Percentiles rank a stretch among this genome's conserved stretches.
Conservation (phyloP, 306 rosid species). For the Albizia julibrissin region DNA sequence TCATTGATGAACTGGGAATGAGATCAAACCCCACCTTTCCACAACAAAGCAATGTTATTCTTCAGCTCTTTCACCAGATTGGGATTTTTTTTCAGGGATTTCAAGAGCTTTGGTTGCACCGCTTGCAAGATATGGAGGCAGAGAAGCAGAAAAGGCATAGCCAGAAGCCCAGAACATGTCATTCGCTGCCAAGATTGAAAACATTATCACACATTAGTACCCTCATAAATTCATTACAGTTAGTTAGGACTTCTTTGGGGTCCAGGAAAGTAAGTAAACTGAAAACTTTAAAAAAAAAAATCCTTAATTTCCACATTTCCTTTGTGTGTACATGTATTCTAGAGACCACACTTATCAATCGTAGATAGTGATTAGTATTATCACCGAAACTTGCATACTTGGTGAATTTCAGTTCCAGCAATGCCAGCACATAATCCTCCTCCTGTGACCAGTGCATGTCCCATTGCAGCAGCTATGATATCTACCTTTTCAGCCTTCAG, state of each 20-base stretch:
- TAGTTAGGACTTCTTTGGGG: not conserved
- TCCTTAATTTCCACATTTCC: not conserved
- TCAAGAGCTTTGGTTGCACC: constrained; percentile 90
- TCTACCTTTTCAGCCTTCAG: constrained; percentile 85
- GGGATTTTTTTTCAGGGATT: constrained; percentile 83
- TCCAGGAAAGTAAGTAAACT: not conserved
- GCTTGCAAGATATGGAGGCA: constrained; percentile 95
- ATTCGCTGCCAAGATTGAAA: constrained; percentile 61
- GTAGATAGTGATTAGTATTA: not conserved
- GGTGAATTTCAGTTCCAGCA: constrained; percentile 90
- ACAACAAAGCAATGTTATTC: constrained; percentile 53
- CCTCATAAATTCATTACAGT: not conserved
- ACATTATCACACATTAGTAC: not conserved
- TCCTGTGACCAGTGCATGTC: constrained; percentile 94
- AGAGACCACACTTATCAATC: not conserved
- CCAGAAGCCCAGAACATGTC: constrained; percentile 97
- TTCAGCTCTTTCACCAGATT: constrained; percentile 68
- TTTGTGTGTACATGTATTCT: not conserved
- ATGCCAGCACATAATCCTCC: constrained; percentile 99
- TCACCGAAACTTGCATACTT: constrained; percentile 50
- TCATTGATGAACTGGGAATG: not conserved
- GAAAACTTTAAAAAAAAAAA: not conserved
- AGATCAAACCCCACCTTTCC: constrained; percentile 66
- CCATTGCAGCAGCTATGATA: constrained; percentile 95
- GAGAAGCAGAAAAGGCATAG: constrained; percentile 93